Conservation (phyloP, 163 green algal genomes). For the Scenedesmus sp. region DNA sequence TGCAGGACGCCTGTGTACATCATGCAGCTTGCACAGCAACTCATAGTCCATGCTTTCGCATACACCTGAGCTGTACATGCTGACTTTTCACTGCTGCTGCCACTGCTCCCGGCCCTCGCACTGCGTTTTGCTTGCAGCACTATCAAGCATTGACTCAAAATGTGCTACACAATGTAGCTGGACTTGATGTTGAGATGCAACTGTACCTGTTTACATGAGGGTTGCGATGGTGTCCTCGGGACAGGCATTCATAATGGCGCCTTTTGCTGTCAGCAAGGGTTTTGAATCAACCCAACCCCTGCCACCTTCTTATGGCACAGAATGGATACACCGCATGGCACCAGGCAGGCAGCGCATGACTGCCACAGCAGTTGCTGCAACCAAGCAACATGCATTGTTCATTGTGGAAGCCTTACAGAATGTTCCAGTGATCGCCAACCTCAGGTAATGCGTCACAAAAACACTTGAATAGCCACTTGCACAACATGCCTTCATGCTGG, state of each 20-base stretch:
- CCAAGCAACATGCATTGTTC: not conserved
- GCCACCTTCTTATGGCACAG: not conserved
- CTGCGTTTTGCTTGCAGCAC: conserved; percentile 17
- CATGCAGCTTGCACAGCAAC: not conserved
- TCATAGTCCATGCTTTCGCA: not conserved
- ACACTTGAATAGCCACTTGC: not conserved
- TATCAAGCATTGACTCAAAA: conserved; percentile 67
- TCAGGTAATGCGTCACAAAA: not conserved
- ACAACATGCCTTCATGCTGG: not conserved
- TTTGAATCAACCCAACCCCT: not conserved
- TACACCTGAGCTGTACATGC: not conserved
- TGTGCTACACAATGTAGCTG: conserved; percentile 61
- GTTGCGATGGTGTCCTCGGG: too few species aligned
- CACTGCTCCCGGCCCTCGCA: not conserved
- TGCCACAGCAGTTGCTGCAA: not conserved
- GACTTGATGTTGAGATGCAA: not conserved
- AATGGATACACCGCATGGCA: too few species aligned
- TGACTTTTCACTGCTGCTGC: not conserved
- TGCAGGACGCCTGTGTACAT: not conserved
- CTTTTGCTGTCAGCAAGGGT: too few species aligned
- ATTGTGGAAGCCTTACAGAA: not conserved
- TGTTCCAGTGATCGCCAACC: not conserved
- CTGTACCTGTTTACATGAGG: not conserved
- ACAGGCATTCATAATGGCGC: too few species aligned
- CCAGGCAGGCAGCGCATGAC: not conserved